Percentiles rank a stretch among this genome's conserved stretches.
Evolutionary conservation across 768 basidiomycete species (phyloP).

Genomic region (Mycena epipterygia): DNA sequence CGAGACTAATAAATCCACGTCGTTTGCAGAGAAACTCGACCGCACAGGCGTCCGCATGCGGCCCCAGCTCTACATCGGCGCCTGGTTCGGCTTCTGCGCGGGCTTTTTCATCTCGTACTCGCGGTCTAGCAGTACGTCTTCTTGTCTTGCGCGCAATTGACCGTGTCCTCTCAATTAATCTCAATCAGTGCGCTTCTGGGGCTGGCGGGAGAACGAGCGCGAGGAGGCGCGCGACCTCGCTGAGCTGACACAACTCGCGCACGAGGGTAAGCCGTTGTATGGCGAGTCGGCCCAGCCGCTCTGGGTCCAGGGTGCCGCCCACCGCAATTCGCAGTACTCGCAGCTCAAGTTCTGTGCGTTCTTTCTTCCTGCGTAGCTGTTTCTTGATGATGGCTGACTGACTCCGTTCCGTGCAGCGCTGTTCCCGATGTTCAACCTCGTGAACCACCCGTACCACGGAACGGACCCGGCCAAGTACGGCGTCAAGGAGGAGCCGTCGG

Average conservation of each 20-base stretch:
- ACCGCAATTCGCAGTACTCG: conserved; percentile 92
- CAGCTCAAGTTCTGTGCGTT: conserved; percentile 91
- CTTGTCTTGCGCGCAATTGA: background rate
- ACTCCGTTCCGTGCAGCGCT: conserved; percentile 10
- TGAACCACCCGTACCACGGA: conserved; percentile 91
- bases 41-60: conserved; percentile 54
- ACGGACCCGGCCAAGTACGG: conserved; percentile 87
- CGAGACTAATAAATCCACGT: conserved; percentile 29
- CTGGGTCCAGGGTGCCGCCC: conserved; percentile 90
- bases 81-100: conserved; percentile 86
- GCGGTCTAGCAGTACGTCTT: conserved; percentile 83
- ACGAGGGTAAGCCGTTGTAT: conserved; percentile 87
- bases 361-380: conserved; percentile 19
- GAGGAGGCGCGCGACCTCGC: conserved; percentile 84
- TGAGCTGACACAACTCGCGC: conserved; percentile 82
- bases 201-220: conserved; percentile 90
- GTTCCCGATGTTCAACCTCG: conserved; percentile 88
- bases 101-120: conserved; percentile 97
- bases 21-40: conserved; percentile 62
- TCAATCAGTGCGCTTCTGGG: conserved; percentile 89
- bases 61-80: conserved; percentile 65
- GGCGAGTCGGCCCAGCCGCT: conserved; percentile 85
- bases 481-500: conserved; percentile 47
- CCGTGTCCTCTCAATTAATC: background rate
- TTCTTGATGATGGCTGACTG: background rate